Conservation (phyloP, 1,139 yeast species). For the Yamadazyma oceani region DNA sequence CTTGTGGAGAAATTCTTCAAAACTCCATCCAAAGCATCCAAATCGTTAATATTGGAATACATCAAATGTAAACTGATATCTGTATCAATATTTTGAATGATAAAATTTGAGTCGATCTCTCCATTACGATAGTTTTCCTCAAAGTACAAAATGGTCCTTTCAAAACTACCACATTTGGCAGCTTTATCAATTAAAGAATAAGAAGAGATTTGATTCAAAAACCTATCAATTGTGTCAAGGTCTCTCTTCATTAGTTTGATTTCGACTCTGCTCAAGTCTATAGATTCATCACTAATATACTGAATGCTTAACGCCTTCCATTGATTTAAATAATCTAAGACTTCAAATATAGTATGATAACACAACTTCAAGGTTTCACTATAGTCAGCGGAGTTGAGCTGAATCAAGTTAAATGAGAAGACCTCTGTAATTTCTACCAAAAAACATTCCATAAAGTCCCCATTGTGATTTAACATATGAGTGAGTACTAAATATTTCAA, state of each 20-base stretch:
- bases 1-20: conserved; percentile 71
- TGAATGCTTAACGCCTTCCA: conserved; percentile 56
- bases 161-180: conserved; percentile 81
- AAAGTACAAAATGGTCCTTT: conserved; percentile 82
- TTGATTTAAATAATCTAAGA: conserved; percentile 80
- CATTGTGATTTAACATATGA: conserved; percentile 55
- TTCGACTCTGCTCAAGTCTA: conserved; percentile 19
- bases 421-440: conserved; percentile 59
- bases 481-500: conserved; percentile 78
- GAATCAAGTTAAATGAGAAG: conserved; percentile 42
- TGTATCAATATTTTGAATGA: conserved; percentile 37
- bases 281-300: conserved; percentile 22
- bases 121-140: conserved; percentile 68
- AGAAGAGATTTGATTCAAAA: conserved; percentile 60
- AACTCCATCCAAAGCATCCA: conserved; percentile 88
- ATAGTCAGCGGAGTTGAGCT: conserved; percentile 45
- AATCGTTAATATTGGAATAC: conserved; percentile 85
- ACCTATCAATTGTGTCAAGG: conserved; percentile 38
- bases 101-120: conserved; percentile 29
- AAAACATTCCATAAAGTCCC: conserved; percentile 43
- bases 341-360: conserved; percentile 70
- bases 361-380: conserved; percentile 61
- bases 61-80: conserved; percentile 65
- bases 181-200: conserved; percentile 75
- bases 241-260: conserved; percentile 21